Conservation (phyloP, 2,329 filamentous ascomycete species). For the Fusarium austroafricanum region DNA sequence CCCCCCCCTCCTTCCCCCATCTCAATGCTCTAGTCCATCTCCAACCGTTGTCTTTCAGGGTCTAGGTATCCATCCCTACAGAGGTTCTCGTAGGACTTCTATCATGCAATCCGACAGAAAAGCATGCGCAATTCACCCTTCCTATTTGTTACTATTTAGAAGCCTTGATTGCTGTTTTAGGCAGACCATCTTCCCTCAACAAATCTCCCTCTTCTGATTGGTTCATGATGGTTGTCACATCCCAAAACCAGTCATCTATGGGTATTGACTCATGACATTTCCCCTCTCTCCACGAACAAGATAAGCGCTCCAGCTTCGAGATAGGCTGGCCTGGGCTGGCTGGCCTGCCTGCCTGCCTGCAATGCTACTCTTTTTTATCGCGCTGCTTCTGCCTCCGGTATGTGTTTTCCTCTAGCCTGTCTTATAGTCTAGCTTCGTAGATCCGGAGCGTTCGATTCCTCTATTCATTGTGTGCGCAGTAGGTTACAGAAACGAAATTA, state of each 20-base stretch:
- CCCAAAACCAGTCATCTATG: slow-evolving; percentile 26
- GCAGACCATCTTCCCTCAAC: slow-evolving; percentile 5
- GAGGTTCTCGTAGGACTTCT: slow-evolving; percentile 20
- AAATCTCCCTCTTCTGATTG: slow-evolving; percentile 13
- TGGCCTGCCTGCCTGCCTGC: slow-evolving; percentile 18
- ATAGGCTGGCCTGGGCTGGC: slow-evolving; percentile 19
- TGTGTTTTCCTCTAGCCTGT: slow-evolving; percentile 15
- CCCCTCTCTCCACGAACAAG: slow-evolving; percentile 20
- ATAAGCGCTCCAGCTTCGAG: slow-evolving; percentile 21
- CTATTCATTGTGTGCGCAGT: not conserved
- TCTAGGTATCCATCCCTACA: slow-evolving; percentile 14
- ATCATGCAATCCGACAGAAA: slow-evolving; percentile 15
- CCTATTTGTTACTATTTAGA: not conserved
- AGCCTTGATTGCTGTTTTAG: not conserved
- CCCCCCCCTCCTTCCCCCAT: no score
- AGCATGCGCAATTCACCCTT: not conserved
- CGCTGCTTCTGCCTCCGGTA: not conserved
- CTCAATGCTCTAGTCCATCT: no score
- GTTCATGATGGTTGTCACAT: slow-evolving; percentile 26
- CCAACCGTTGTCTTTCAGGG: slow-evolving; percentile 2
- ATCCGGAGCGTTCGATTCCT: slow-evolving; percentile 21
- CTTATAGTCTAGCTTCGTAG: slow-evolving; percentile 34
- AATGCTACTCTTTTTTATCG: slow-evolving; percentile 16
- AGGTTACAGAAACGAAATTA: not conserved
- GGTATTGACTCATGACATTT: slow-evolving; percentile 35